Evolutionary conservation across 148 eudicot species (phyloP), one percentile per base, ranked within the genome.

Genomic region (Amaranthus cruentus): DNA sequence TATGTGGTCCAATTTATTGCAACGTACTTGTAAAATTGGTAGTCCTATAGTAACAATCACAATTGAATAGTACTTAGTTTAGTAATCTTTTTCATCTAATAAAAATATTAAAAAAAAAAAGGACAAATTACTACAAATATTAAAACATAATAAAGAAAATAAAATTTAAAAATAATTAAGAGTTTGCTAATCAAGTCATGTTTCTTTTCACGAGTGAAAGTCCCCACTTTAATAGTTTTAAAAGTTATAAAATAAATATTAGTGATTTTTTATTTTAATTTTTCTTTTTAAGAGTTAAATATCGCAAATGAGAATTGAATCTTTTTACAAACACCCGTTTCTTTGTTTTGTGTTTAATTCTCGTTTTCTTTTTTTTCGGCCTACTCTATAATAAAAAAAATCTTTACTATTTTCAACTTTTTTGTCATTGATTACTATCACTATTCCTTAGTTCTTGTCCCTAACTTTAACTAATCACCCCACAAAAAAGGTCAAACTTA

Each of bases 1-100:
- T 10, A 64, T 77, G 56, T 77, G 75, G 71, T 47, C 65, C 50
- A 18, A 14, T 55, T 56, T 62, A 62, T 62, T 48, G 60, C 62
- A 72, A 59, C 53, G 63, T 60, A 60, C 11, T 4, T 44, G 63
- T 60, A 60, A 60, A 60, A 11, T 43, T 56, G 50, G 51, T 64
- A 38, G 44, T 52, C 49, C 48, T 18, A 38, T 47, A 43, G 10
- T 46, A 8, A 14, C 48, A 7, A 21, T 28, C 10, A 55, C 38
- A 4, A 44, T 44, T 59, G 11, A 46, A 15, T 59, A 47, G 62
- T 73, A 60, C 69, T 11, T 8, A 51, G 4, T 61, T 62, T 46
- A 52, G 68, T 69, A 69, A 28, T 51, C 69, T 76, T 46, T 76
- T 69, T n/a, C 18, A 10, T 11, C 67, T 6, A 46, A 46, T 76